phyloP scores from a whole-genome alignment of 441 rosid species.

The Iberis amara region DNA sequence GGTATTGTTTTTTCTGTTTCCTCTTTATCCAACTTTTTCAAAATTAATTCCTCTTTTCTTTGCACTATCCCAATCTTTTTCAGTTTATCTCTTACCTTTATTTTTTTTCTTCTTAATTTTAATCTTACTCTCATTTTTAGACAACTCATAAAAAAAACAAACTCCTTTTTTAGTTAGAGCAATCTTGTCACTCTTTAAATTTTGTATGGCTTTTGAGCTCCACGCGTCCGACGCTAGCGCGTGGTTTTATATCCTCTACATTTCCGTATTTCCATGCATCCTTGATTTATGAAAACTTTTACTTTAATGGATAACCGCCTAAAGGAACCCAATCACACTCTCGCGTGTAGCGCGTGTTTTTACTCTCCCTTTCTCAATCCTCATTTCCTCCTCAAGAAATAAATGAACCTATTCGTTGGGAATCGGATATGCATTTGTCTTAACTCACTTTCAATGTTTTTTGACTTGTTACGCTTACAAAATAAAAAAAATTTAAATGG shows the following conservation, averaged over 20 bases:
- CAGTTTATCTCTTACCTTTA: conserved; percentile 21
- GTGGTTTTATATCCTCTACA: conserved; percentile 1
- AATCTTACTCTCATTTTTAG: not conserved
- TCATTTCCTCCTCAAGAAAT: conserved; percentile 1
- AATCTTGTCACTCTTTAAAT: conserved; percentile 11
- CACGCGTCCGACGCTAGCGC: conserved; percentile 12
- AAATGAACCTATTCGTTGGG: conserved; percentile 18
- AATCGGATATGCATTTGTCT: conserved; percentile 5
- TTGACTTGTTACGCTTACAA: conserved; percentile 12
- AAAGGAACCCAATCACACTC: conserved; percentile 14
- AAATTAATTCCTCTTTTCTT: conserved; percentile 11
- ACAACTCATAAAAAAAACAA: conserved; percentile 15
- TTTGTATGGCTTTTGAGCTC: not conserved
- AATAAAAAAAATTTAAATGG: conserved; percentile 4
- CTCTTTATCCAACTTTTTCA: conserved; percentile 24
- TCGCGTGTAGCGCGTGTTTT: conserved; percentile 9
- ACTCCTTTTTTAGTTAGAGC: conserved; percentile 14
- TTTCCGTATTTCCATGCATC: conserved; percentile 19
- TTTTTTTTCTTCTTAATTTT: not conserved
- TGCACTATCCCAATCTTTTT: conserved; percentile 15
- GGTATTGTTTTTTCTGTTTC: conserved; percentile 15
- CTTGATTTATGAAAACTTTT: conserved; percentile 22
- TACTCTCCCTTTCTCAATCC: not conserved
- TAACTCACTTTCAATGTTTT: conserved; percentile 17
- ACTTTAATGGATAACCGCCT: conserved; percentile 25